Evolutionary conservation across 2,329 filamentous ascomycete species (phyloP).

Genomic region (Xylariomycetidae sp.): DNA sequence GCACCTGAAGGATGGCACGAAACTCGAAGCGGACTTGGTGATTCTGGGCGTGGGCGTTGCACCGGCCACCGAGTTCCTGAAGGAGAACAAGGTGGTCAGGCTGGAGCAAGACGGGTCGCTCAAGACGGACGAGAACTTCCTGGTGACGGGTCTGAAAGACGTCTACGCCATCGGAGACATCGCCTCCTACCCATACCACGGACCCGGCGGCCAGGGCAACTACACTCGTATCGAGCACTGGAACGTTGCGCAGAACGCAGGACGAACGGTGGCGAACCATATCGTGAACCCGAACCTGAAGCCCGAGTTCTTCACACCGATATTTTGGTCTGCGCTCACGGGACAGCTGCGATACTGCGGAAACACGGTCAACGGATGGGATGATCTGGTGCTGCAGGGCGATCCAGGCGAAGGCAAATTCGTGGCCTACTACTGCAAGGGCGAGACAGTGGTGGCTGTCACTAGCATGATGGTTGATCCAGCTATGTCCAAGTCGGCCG

Average conservation of each 20-base stretch:
- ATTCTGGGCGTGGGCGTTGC: constrained; percentile 86
- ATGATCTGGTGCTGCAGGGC: constrained; percentile 78
- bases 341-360: constrained; percentile 91
- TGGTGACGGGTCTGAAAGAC: constrained; percentile 69
- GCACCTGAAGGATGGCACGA: constrained; percentile 78
- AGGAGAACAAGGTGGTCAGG: constrained; percentile 62
- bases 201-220: constrained; percentile 73
- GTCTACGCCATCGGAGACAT: constrained; percentile 96
- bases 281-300: constrained; percentile 63
- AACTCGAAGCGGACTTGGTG: constrained; percentile 80
- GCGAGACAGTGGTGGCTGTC: constrained; percentile 82
- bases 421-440: constrained; percentile 82
- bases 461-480: constrained; percentile 90
- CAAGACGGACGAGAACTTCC: constrained; percentile 73
- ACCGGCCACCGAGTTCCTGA: constrained; percentile 79
- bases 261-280: constrained; percentile 71
- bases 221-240: constrained; percentile 90
- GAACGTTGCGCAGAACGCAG: constrained; percentile 95
- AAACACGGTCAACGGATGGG: constrained; percentile 76
- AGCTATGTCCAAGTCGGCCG: constrained; percentile 73
- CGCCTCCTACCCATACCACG: constrained; percentile 88
- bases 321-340: constrained; percentile 95
- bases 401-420: constrained; percentile 76
- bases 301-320: constrained; percentile 74
- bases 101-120: constrained; percentile 85